A percentile compares a stretch with the other conserved stretches of the same genome.
phyloP scores from a whole-genome alignment of 2,329 filamentous ascomycete genomes.

The Exophiala spinifera region DNA sequence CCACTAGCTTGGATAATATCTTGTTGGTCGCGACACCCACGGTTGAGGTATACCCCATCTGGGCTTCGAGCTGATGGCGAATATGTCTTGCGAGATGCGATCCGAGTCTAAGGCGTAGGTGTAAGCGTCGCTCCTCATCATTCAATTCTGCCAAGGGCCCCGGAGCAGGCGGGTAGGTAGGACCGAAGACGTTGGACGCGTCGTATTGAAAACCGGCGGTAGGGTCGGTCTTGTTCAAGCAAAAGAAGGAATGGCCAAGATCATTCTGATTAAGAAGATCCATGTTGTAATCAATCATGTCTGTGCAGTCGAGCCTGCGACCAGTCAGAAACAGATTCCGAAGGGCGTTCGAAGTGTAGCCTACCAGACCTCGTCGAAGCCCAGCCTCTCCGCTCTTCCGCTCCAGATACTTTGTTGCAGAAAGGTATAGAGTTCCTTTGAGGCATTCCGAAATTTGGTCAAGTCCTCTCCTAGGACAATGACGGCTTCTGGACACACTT shows the following conservation, averaged over 20 bases:
- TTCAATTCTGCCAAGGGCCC: background rate
- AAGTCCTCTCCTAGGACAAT: constrained; percentile 85
- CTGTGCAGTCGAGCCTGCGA: constrained; percentile 72
- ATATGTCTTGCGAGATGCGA: constrained; percentile 78
- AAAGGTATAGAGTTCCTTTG: constrained; percentile 74
- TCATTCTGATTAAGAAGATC: constrained; percentile 65
- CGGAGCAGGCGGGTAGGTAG: constrained; percentile 50
- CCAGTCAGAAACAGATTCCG: constrained; percentile 9
- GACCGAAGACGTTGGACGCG: constrained; percentile 64
- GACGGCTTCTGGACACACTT: constrained; percentile 76
- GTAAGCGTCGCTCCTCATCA: constrained; percentile 37
- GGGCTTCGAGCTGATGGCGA: constrained; percentile 66
- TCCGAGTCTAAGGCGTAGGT: constrained; percentile 66
- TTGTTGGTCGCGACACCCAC: constrained; percentile 88
- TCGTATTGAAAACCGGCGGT: constrained; percentile 78
- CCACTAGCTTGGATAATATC: constrained; percentile 77
- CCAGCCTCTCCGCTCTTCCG: constrained; percentile 71
- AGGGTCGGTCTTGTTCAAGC: constrained; percentile 68
- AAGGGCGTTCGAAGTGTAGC: constrained; percentile 33
- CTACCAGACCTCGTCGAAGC: constrained; percentile 83
- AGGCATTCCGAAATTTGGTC: constrained; percentile 78
- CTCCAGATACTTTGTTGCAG: constrained; percentile 75
- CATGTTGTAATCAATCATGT: constrained; percentile 79
- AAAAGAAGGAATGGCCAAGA: constrained; percentile 71
- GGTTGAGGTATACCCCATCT: constrained; percentile 81